Evolutionary conservation across 257 asterid genomes (phyloP), one percentile per base, ranked within the genome.

Genomic region (Solanum sejunctum): DNA sequence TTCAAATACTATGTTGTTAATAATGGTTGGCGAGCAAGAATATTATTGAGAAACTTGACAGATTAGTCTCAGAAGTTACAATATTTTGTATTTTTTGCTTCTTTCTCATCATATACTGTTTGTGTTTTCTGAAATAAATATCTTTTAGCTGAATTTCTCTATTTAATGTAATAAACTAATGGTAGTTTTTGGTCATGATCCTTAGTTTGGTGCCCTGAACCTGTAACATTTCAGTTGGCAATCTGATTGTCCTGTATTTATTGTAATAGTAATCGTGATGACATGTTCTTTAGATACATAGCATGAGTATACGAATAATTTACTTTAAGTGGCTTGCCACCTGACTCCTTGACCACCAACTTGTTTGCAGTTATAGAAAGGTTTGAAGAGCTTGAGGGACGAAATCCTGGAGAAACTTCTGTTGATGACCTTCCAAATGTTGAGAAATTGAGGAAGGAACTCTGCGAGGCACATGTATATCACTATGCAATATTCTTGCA

Each of bases 331-430:
- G 81, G 18, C 81, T 64, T 87, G 73, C 78, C 61, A 32, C 57
- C 26, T 20, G 66, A 64, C 71, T 45, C 78, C 66, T 39, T 16
- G 81, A 52, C 63, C 23, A 67, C 39, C 0, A 66, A 47, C 81
- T 84, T 85, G 79, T 17, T 84, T 84, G 81, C 92, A 97, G 99
- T 97, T 78, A 81, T 97, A 64, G 98, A 96, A 90, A 94, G 89
- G 89, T 93, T 91, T 90, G 99, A 97, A 91, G 97, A 91, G 87
- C 89, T 77, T 82, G 95, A 93, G 87, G 92, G 91, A 64, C 92
- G 93, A 83, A 85, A 63, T 78, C 93, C 97, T 84, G 98, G 98
- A 84, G 94, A 93, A 83, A 93, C 94, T 69, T 97, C 96, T 52
- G 82, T 87, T 43, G 86, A 91, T 64, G 99, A 97, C 92, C 91